A percentile compares a stretch with the other conserved stretches of the same genome.
These are phyloP conservation scores for Colletotrichum tropicale DNA, from an alignment of 2,329 filamentous ascomycete genomes.

Conservation along the genomic window DNA sequence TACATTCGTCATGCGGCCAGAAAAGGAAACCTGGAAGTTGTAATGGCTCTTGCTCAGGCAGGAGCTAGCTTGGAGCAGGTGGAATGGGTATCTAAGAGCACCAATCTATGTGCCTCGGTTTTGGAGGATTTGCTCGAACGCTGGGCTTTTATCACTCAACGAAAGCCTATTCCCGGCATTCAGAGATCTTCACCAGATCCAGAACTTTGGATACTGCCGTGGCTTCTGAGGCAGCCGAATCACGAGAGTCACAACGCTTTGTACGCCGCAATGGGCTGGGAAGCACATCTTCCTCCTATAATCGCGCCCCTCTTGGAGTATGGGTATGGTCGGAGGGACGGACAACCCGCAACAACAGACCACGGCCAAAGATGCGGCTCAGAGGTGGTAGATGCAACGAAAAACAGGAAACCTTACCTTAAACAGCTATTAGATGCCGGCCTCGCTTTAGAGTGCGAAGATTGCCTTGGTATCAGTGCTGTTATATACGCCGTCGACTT, in stretches of 20 bases:
- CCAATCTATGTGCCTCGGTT: neutral
- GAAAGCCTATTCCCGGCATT: neutral
- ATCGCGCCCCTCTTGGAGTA: neutral
- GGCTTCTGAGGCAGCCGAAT: neutral
- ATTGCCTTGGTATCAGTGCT: neutral
- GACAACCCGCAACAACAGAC: neutral
- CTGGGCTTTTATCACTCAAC: neutral
- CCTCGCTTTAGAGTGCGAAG: neutral
- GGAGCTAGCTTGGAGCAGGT: neutral
- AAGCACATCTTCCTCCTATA: neutral
- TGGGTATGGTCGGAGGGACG: neutral
- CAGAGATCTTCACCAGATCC: neutral
- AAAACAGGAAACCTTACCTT: neutral
- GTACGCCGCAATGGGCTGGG: neutral
- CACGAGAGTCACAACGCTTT: neutral
- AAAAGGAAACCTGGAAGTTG: neutral
- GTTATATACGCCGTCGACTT: neutral
- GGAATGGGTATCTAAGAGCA: neutral
- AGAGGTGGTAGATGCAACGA: neutral
- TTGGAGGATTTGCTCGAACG: neutral
- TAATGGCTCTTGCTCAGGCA: neutral
- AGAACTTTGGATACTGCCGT: neutral
- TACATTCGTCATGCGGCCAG: neutral
- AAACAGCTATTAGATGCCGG: neutral
- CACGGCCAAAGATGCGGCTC: neutral